Evolutionary conservation across 2,329 filamentous ascomycete genomes (phyloP), one percentile per base, ranked within the genome.

Genomic region (Zasmidium cellare): DNA sequence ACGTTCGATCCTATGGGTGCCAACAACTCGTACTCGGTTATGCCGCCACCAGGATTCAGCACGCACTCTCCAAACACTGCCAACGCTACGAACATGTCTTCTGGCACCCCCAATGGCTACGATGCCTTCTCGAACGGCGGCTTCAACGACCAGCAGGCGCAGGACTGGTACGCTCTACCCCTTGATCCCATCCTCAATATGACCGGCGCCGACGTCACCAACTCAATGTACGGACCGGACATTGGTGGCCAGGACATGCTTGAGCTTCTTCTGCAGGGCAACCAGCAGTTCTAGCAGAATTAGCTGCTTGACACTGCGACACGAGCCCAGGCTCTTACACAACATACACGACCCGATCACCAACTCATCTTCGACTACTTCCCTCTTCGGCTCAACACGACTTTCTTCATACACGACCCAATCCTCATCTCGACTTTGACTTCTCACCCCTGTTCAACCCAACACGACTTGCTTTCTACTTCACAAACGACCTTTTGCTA

Each of bases 221-320:
- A 78, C 66, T 81, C 78, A 25, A 77, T 79, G 46, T 82, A 80
- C 71, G 84, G 84, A 0, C 84, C 84, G n/a, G 84, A 91, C 85
- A 71, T 89, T 80, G 75, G 87, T 76, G 62, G 77, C 1, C 73
- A 77, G 63, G 79, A 81, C 64, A 77, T 81, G 76, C 66, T 81
- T 25, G 79, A 81, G 66, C 72, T 80, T 16, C 62, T 81, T 59
- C 65, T 80, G 38, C 50, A 52, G 35, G 50, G 22, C 35, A 57
- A 53, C 22, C 52, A 56, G n/a, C 49, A 55, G 12, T 41, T 41
- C 35, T 41, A 41, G 35, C 6, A 41, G 35, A 41, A 3, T 14
- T 41, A 18, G n/a, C n/a, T 14, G 35, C n/a, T n/a, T 18, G 7
- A 3, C 35, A 14, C 16, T 41, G 35, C 5, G 35, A 14, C n/a